Evolutionary conservation across 2,329 filamentous ascomycete genomes (phyloP).

Genomic region (Colletotrichum sp.): DNA sequence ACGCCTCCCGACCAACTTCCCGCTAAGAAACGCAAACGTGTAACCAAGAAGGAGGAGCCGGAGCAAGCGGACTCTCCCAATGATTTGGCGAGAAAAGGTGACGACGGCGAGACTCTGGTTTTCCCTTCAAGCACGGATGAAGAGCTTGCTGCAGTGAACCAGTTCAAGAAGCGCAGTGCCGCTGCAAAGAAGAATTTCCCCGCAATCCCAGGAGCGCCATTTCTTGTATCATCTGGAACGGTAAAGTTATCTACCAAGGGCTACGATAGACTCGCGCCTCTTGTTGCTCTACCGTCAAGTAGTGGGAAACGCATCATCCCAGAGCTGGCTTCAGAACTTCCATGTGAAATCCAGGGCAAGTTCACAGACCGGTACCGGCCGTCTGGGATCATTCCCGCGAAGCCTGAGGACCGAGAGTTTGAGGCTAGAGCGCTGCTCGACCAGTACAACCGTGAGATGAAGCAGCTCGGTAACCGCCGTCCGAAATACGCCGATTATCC

Average conservation of each 20-base stretch:
- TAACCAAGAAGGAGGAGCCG: constrained; percentile 28
- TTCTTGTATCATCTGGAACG: constrained; percentile 41
- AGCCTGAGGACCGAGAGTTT: constrained; percentile 43
- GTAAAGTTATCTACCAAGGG: constrained; percentile 49
- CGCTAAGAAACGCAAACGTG: constrained; percentile 44
- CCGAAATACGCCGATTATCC: constrained; percentile 54
- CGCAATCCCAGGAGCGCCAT: constrained; percentile 41
- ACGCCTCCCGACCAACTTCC: constrained; percentile 28
- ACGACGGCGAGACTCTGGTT: constrained; percentile 37
- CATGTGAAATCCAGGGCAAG: constrained; percentile 49
- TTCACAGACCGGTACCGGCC: constrained; percentile 48
- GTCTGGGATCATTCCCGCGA: constrained; percentile 39
- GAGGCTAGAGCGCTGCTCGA: constrained; percentile 45
- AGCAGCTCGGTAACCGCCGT: constrained; percentile 43
- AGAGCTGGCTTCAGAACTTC: constrained; percentile 42
- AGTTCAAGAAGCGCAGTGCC: constrained; percentile 43
- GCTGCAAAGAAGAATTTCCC: constrained; percentile 42
- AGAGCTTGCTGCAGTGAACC: constrained; percentile 33
- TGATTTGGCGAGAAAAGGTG: constrained; percentile 35
- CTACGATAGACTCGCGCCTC: constrained; percentile 48
- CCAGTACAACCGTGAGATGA: constrained; percentile 48
- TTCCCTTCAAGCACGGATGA: constrained; percentile 22
- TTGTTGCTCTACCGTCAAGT: constrained; percentile 45
- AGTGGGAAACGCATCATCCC: constrained; percentile 44
- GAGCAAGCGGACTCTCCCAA: constrained; percentile 36